Evolutionary conservation across 768 basidiomycete genomes (phyloP), one percentile per base, ranked within the genome.

Genomic region (Collybiopsis confluens): DNA sequence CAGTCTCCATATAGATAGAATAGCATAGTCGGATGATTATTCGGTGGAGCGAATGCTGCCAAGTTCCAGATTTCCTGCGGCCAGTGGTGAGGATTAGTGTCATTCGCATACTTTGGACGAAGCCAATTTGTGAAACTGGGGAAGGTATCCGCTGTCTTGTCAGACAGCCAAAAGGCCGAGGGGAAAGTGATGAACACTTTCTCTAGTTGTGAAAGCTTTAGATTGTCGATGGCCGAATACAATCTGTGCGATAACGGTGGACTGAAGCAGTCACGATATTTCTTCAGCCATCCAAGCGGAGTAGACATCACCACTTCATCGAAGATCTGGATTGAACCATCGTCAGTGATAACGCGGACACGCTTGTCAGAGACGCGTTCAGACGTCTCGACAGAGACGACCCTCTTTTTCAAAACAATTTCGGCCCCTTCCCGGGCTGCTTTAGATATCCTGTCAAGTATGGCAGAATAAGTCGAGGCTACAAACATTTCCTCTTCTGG

Each of bases 131-230:
- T 48, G 21, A 58, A 61, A 20, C 55, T 56, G 18, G 60, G 60
- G 27, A 57, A 61, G 26, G 55, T 51, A 33, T 55, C 47, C 16
- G 55, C 54, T 28, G 56, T 56, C 26, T 54, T 52, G 40, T 58
- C 56, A 36, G 55, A 28, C 24, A 56, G 57, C 60, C 60, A 61
- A 35, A 56, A 61, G 38, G 58, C 60, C 20, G 26, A 37, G 20
- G 57, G 57, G 24, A 61, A 61, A 44, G 60, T 61, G 50, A 61
- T 61, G 51, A 58, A 61, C 18, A 61, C 60, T 43, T 61, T 61
- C 45, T 61, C 56, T 3, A 61, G 56, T 36, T 61, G 60, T 24
- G 60, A 61, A 43, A 61, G 60, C 10, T 58, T 58, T 30, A 61
- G 57, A 27, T 57, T 55, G 42, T 42, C 52, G 44, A 61, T 48